phyloP scores from a whole-genome alignment of 164 flowering plant genomes.

The Nelumbo lutea region DNA sequence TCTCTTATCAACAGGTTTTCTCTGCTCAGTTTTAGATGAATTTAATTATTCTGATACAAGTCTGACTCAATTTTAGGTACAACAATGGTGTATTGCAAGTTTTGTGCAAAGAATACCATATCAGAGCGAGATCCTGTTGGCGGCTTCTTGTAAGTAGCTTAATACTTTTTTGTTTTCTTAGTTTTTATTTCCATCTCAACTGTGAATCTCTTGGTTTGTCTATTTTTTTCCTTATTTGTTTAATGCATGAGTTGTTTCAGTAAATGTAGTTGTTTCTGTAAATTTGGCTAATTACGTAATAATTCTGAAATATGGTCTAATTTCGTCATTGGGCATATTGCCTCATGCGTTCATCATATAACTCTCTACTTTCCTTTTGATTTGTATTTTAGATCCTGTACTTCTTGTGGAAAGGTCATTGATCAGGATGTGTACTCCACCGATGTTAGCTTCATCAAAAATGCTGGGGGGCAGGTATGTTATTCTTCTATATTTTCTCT shows the following conservation, averaged over 20 bases:
- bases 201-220: background rate
- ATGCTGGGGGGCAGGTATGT: constrained; percentile 23
- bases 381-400: constrained; percentile 14
- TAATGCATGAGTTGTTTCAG: too few relatives aligned
- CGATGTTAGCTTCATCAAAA: constrained; percentile 20
- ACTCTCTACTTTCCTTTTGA: background rate
- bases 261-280: too few relatives aligned
- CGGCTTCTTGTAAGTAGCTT: constrained; percentile 10
- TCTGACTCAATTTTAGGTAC: background rate
- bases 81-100: constrained; percentile 16
- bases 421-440: constrained; percentile 14
- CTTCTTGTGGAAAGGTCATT: constrained; percentile 19
- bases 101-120: background rate
- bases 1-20: background rate
- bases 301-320: background rate
- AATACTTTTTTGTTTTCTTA: background rate
- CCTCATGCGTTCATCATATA: background rate
- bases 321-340: background rate
- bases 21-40: background rate
- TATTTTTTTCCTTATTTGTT: background rate
- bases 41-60: too few relatives aligned
- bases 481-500: background rate
- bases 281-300: too few relatives aligned
- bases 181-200: background rate
- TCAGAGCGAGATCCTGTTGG: constrained; percentile 3